Conservation (phyloP, 805 yeast species). For the Maudiozyma serrabonitensis region DNA sequence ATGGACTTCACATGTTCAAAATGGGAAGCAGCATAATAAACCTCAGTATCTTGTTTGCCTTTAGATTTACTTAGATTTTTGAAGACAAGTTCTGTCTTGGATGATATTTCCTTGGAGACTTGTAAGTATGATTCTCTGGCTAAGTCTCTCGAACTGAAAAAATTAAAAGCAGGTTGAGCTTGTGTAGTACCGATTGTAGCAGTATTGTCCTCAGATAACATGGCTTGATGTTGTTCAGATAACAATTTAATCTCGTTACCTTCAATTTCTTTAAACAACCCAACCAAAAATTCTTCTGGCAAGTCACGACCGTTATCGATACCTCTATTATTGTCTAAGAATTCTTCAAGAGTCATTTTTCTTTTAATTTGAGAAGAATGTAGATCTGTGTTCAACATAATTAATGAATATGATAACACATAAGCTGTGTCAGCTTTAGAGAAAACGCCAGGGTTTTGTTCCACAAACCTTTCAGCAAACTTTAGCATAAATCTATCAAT, state of each 20-base stretch:
- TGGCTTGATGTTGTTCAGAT: slow-evolving; percentile 89
- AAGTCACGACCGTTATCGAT: slow-evolving; percentile 85
- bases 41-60: slow-evolving; percentile 34
- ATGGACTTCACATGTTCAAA: slow-evolving; percentile 87
- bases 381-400: slow-evolving; percentile 88
- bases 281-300: slow-evolving; percentile 59
- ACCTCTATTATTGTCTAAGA: slow-evolving; percentile 78
- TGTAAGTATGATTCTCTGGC: slow-evolving; percentile 79
- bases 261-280: slow-evolving; percentile 69
- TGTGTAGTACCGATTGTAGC: slow-evolving; percentile 27
- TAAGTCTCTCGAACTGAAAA: slow-evolving; percentile 63
- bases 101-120: slow-evolving; percentile 86
- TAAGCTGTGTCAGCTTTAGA: slow-evolving; percentile 92
- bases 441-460: slow-evolving; percentile 81
- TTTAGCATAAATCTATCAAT: slow-evolving; percentile 94
- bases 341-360: slow-evolving; percentile 82
- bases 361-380: slow-evolving; percentile 81
- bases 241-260: slow-evolving; percentile 79
- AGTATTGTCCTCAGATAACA: slow-evolving; percentile 53
- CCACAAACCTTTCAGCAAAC: slow-evolving; percentile 85
- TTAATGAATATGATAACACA: slow-evolving; percentile 82
- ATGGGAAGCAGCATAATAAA: slow-evolving; percentile 75
- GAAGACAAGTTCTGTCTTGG: slow-evolving; percentile 78
- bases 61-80: slow-evolving; percentile 48
- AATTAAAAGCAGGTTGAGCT: slow-evolving; percentile 36